A percentile compares a stretch with the other conserved stretches of the same genome.
phyloP scores from a whole-genome alignment of 257 asterid genomes.

The Linaria vulgaris region DNA sequence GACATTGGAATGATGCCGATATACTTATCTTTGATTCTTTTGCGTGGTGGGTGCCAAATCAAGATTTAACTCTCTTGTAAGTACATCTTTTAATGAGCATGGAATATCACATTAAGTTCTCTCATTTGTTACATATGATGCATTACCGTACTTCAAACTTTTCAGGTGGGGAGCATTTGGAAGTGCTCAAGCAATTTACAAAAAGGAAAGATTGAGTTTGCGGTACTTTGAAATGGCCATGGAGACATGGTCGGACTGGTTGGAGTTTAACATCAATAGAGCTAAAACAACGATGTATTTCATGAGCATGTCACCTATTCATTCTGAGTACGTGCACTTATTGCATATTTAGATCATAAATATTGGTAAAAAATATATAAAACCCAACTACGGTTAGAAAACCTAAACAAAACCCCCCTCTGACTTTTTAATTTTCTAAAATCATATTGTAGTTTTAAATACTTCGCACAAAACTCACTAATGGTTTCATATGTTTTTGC shows the following conservation, averaged over 20 bases:
- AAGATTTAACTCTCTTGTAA: conserved; percentile 51
- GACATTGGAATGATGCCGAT: conserved; percentile 77
- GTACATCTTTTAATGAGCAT: conserved; percentile 17
- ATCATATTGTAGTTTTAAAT: no score
- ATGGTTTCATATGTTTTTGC: no score
- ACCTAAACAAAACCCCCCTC: no score
- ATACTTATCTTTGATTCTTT: conserved; percentile 66
- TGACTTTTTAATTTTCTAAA: no score
- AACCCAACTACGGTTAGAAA: no score
- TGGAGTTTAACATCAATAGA: conserved; percentile 50
- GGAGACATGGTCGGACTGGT: conserved; percentile 63
- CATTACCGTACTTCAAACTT: no score
- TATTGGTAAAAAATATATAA: no score
- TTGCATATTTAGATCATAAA: background rate
- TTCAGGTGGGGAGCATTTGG: conserved; percentile 59
- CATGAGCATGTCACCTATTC: conserved; percentile 52
- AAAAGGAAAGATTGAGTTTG: conserved; percentile 31
- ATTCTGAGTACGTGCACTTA: conserved; percentile 8
- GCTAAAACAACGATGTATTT: conserved; percentile 47
- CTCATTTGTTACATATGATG: background rate
- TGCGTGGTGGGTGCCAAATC: conserved; percentile 63
- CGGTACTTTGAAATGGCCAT: conserved; percentile 49
- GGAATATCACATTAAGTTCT: background rate
- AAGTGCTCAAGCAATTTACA: conserved; percentile 41
- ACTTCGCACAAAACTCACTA: no score